Evolutionary conservation across 768 basidiomycete species (phyloP).

Genomic region (Pulveroboletus frians): DNA sequence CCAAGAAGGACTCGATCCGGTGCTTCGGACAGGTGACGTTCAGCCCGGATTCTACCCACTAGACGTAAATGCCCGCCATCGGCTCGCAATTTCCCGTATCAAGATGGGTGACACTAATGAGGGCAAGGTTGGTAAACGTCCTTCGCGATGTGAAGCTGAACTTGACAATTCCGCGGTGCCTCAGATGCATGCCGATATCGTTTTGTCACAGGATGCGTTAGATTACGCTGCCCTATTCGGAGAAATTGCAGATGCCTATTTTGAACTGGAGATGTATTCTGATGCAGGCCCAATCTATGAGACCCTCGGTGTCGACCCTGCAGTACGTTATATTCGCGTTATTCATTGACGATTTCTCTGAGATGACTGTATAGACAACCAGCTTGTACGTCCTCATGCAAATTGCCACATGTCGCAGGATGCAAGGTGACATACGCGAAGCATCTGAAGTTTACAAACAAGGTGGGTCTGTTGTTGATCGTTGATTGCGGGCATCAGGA

Average conservation of each 20-base stretch:
- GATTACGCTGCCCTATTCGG: slow-evolving; percentile 75
- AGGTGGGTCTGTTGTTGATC: slow-evolving; percentile 40
- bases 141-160: not conserved
- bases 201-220: slow-evolving; percentile 64
- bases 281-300: not conserved
- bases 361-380: not conserved
- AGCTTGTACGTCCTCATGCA: slow-evolving; percentile 38
- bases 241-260: slow-evolving; percentile 83
- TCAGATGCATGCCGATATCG: slow-evolving; percentile 70
- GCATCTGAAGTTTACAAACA: slow-evolving; percentile 82
- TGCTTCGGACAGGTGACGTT: not conserved
- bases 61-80: slow-evolving; percentile 51
- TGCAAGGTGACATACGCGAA: slow-evolving; percentile 66
- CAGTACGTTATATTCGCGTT: not conserved
- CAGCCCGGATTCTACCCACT: not conserved
- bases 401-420: slow-evolving; percentile 77
- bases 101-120: slow-evolving; percentile 75
- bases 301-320: not conserved
- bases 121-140: slow-evolving; percentile 54
- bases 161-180: not conserved
- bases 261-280: slow-evolving; percentile 20
- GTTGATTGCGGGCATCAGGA: not conserved
- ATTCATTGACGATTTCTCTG: too few species aligned
- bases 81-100: slow-evolving; percentile 76
- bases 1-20: slow-evolving; percentile 38